Conservation (phyloP, 1,139 yeast genomes). For the Protomyces macrosporus region DNA sequence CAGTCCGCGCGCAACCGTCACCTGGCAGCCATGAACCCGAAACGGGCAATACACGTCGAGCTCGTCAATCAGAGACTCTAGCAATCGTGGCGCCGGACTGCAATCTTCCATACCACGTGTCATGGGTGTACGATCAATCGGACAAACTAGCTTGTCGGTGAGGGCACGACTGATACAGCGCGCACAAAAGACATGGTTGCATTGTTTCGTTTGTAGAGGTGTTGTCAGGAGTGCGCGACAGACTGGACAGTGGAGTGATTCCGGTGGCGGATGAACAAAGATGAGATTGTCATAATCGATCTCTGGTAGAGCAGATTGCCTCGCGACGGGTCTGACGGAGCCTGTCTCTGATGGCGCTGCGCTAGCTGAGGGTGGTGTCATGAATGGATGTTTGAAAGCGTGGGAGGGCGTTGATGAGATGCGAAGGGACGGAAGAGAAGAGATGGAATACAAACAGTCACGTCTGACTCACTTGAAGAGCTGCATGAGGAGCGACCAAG, state of each 20-base stretch:
- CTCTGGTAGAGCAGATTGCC: background rate
- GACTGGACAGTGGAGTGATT: conserved; percentile 18
- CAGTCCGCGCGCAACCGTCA: background rate
- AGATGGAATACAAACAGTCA: too few relatives aligned
- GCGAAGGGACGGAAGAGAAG: too few relatives aligned
- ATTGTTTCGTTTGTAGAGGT: conserved; percentile 9
- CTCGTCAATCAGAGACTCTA: conserved; percentile 5
- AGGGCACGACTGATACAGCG: conserved; percentile 19
- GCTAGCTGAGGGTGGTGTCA: too few relatives aligned
- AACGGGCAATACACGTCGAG: conserved; percentile 10
- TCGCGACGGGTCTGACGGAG: background rate
- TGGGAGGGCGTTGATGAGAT: too few relatives aligned
- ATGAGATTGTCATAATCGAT: conserved; percentile 12
- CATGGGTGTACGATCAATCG: conserved; percentile 18
- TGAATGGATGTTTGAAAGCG: too few relatives aligned
- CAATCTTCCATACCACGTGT: conserved; percentile 11
- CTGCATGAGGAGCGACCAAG: too few relatives aligned
- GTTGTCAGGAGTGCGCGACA: conserved; percentile 5
- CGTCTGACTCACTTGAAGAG: too few relatives aligned
- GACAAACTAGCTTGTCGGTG: conserved; percentile 11
- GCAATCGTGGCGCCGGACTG: background rate
- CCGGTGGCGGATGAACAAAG: conserved; percentile 7
- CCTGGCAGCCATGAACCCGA: background rate
- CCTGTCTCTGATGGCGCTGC: too few relatives aligned
- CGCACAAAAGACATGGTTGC: conserved; percentile 8